Evolutionary conservation across 495 filamentous ascomycete species (phyloP), one percentile per base, ranked within the genome.

Genomic region (Daldinia decipiens): DNA sequence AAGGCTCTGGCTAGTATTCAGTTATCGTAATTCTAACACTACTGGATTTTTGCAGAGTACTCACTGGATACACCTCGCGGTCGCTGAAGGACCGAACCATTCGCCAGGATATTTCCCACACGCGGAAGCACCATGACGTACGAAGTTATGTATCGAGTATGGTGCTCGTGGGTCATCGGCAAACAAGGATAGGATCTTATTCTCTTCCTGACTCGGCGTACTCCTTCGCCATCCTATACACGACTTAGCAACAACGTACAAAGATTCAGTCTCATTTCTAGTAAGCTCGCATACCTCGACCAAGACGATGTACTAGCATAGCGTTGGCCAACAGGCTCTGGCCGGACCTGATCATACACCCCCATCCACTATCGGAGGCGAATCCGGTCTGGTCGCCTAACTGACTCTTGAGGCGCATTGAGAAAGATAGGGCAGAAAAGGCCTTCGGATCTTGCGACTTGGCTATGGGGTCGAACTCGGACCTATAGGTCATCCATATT

Each of bases 1-100:
- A 99, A 84, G 7, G 90, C 89, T 75, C 94, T 98, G 17, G 6
- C 65, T 53, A 54, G 21, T 26, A 36, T 29, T 69, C 40, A 69
- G 57, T 11, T 38, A 47, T 38, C 15, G 21, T 2, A 15, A 4
- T 31, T 29, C 15, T 9, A 32, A 6, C 1, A 17, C 8, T 2
- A 13, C 36, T 9, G 4, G 19, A 38, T 45, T 11, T 34, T n/a
- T 17, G 8, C 13, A 31, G 21, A 38, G 11, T 26, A 65, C 93
- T 74, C 80, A 97, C 94, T 96, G 90, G 59, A 99, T 97, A 78
- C 96, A 98, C 63, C 89, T 88, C n/a, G 96, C 93, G 2, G 96
- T 96, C 5, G 96, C 95, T 15, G 93, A 97, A n/a, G 96, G 96
- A 9, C 96, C 96, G 83, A 99, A 99, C 96, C 96, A 99, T 79